Evolutionary conservation across 176 grass and related monocot genomes (phyloP).

Genomic region (Oryza glumipatula): DNA sequence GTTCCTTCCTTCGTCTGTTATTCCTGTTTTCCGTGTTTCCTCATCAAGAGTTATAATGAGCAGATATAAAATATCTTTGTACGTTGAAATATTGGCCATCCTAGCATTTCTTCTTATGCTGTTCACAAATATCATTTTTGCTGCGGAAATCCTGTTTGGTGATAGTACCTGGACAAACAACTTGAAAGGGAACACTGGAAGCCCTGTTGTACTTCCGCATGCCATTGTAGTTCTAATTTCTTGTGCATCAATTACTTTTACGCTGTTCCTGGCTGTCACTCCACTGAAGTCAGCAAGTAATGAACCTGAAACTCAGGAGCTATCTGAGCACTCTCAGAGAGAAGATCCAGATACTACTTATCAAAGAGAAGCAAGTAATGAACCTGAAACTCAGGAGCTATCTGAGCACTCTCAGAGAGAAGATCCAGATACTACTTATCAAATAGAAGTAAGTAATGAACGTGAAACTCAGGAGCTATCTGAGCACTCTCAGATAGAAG

Average conservation of each 20-base stretch:
- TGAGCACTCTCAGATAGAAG: constrained; percentile 19
- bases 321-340: not conserved
- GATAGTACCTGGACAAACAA: constrained; percentile 77
- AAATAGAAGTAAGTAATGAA: constrained; percentile 42
- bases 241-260: constrained; percentile 62
- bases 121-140: constrained; percentile 79
- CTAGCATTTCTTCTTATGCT: constrained; percentile 69
- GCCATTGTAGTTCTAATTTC: constrained; percentile 55
- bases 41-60: constrained; percentile 82
- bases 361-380: constrained; percentile 37
- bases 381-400: constrained; percentile 40
- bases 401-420: constrained; percentile 13
- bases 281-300: constrained; percentile 74
- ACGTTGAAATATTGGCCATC: constrained; percentile 56
- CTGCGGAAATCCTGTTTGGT: constrained; percentile 77
- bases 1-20: constrained; percentile 76
- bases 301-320: constrained; percentile 44
- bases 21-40: constrained; percentile 72
- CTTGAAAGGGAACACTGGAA: constrained; percentile 61
- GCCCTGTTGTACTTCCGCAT: constrained; percentile 50
- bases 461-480: constrained; percentile 35
- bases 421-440: not conserved
- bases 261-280: constrained; percentile 66
- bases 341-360: constrained; percentile 2
- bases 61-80: constrained; percentile 55